A percentile compares a stretch with the other conserved stretches of the same genome.
These are phyloP conservation scores for Debaryomyces psychrophilus DNA, from an alignment of 1,139 yeast species.

Conservation along the genomic window DNA sequence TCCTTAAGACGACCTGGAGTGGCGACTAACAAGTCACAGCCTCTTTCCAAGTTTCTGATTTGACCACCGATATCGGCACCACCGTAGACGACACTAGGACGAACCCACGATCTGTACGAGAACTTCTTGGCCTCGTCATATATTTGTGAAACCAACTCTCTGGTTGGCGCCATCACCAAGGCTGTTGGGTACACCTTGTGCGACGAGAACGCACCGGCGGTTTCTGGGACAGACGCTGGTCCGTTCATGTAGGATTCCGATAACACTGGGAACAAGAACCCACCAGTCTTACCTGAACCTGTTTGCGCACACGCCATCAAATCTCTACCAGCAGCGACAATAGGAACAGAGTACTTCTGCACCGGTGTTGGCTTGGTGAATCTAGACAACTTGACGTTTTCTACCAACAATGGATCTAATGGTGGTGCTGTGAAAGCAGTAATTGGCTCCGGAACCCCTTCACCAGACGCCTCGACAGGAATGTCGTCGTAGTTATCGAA, in stretches of 20 bases:
- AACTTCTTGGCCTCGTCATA: constrained; percentile 95
- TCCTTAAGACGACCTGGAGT: constrained; percentile 99
- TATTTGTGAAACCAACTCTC: constrained; percentile 97
- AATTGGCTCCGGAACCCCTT: constrained; percentile 92
- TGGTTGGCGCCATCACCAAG: constrained; percentile 94
- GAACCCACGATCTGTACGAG: constrained; percentile 98
- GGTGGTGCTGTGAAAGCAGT: constrained; percentile 89
- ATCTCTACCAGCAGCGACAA: constrained; percentile 93
- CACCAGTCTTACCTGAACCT: constrained; percentile 99
- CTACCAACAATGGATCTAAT: constrained; percentile 81
- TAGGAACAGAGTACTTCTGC: constrained; percentile 97
- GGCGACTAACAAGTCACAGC: constrained; percentile 95
- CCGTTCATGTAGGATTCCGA: constrained; percentile 90
- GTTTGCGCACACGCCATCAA: constrained; percentile 96
- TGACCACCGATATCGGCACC: constrained; percentile 94
- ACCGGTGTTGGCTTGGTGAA: constrained; percentile 98
- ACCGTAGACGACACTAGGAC: constrained; percentile 95
- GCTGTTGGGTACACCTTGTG: constrained; percentile 93
- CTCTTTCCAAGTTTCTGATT: constrained; percentile 86
- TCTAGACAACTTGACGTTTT: constrained; percentile 84
- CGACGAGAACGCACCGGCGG: constrained; percentile 59
- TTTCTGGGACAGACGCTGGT: constrained; percentile 68
- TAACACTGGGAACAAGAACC: constrained; percentile 96
- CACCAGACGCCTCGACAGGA: constrained; percentile 98
- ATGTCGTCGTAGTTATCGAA: constrained; percentile 98